Base-by-base conservation (phyloP, 2,329 filamentous ascomycete species). In the Emergomyces orientalis region DNA sequence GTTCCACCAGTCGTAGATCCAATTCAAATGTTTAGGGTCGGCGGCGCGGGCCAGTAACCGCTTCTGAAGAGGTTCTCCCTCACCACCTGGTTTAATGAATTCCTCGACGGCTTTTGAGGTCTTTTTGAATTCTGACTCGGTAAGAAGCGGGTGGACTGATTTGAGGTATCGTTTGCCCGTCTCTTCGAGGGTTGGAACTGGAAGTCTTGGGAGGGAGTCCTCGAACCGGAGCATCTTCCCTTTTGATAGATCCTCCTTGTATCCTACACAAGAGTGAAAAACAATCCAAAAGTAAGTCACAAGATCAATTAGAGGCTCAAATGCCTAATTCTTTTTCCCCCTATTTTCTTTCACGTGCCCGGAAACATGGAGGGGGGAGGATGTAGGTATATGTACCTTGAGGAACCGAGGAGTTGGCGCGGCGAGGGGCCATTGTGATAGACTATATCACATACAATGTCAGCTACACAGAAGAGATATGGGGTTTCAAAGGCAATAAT, bases 1-100 rank as follows among this genome's bases (percentile, higher is more conserved):
- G 76, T 99, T 97, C 94, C 94, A 99, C 94, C 94, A 99, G 70
- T 99, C 93, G 69, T 88, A 87, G 63, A 99, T 82, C 94, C 94
- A 99, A 79, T 97, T 99, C 80, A 89, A 91, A 74, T 84, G 79
- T 66, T 89, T 87, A 59, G 92, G 88, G 68, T 96, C 86, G 69
- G 91, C 88, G 65, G 89, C 85, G 66, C 86, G 86, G 63, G 89
- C 90, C 60, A 93, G 71, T 67, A 99, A 82, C 76, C 93, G 89
- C 74, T 96, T 88, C 80, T 99, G 94, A 52, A 99, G 86, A 71
- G 86, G 85, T 74, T 88, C 84, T 65, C 93, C 94, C 60, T 87
- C 81, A 47, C 91, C 90, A 63, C 90, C 91, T n/a, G 93, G 90
- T 69, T 87, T 87, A 69, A 96, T 80, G 77, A 99, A 97, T 7